These are phyloP conservation scores for Dactylis glomerata DNA, from an alignment of 176 grass and related monocot species.

Conservation along the genomic window DNA sequence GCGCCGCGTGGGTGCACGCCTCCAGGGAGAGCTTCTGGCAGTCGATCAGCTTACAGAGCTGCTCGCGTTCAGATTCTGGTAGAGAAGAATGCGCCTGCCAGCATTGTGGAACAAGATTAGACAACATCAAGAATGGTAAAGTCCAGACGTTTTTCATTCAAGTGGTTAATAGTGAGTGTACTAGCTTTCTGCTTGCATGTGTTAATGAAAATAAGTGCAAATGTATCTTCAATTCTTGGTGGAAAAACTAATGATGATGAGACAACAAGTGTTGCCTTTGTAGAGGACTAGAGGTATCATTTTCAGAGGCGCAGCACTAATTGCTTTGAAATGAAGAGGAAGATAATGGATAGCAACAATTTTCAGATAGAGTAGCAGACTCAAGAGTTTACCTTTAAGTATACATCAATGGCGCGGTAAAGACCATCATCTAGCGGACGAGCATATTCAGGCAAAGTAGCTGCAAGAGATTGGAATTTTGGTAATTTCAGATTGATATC, in stretches of 20 bases:
- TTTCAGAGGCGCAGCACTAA: neutral
- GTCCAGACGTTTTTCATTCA: neutral
- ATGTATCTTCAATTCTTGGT: neutral
- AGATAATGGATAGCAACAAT: neutral
- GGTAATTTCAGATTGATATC: conserved; percentile 63
- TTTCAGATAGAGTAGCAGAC: neutral
- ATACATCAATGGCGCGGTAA: conserved; percentile 71
- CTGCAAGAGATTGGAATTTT: conserved; percentile 50
- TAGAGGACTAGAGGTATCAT: neutral
- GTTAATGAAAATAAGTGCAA: neutral
- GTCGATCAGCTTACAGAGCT: conserved; percentile 56
- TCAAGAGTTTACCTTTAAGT: conserved; percentile 48
- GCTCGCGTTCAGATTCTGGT: conserved; percentile 49
- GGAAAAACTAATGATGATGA: neutral
- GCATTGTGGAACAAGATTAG: neutral
- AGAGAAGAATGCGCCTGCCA: conserved; percentile 54
- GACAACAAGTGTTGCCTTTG: neutral
- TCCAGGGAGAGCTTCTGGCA: conserved; percentile 77
- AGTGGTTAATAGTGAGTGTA: neutral
- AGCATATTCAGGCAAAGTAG: conserved; percentile 59
- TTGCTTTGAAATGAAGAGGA: neutral
- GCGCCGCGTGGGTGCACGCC: conserved; percentile 57
- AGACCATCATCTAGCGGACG: conserved; percentile 54
- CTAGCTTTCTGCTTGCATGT: neutral
- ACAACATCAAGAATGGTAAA: neutral